Base-by-base conservation (phyloP, 768 basidiomycete species). In the Agaricus sinodeliciosus region DNA sequence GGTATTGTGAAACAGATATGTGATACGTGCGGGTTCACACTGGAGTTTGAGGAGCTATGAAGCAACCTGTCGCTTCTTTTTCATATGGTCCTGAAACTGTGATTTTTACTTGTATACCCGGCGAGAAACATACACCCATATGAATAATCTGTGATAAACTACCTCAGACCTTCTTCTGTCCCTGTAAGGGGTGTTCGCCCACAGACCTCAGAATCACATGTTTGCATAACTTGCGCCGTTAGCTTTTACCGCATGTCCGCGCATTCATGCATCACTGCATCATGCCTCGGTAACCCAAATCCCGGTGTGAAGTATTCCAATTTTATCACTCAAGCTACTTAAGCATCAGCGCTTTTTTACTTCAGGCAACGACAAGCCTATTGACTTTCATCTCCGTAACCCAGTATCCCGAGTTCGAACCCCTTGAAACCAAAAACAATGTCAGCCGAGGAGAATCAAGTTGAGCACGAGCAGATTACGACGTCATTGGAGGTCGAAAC, bases 11-110 rank as follows among this genome's bases (percentile, higher is more conserved):
- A 79, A 57, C 90, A 97, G 72, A 72, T 87, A 45, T 98, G 95
- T 61, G 83, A 82, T 60, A 81, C 79, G 57, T 98, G 95, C 68
- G 95, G 94, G 13, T 96, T 96, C 66, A 85, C 87, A 13, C 78
- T 96, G 41, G 88, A 95, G 39, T 83, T 93, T 9, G 94, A 96
- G 67, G 84, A 87, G 59, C 9, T 51, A 34, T 51, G 19, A 42
- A 18, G 25, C 8, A 9, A 44, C 22, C 22, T 22, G 69, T 42
- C 22, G 18, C 22, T 43, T 22, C 50, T 19, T 0, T 6, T 36
- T 43, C 19, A 15, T 49, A 15, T 41, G 19, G 3, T 22, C 31
- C 25, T 28, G 35, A 26, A 28, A 37, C 13, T 37, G 31, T 31
- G 11, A 39, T n/a, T 16, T 16, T 1, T 39, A 9, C 5, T 7